phyloP scores from a whole-genome alignment of 2,329 filamentous ascomycete species.

The Colletotrichum chrysophilum region DNA sequence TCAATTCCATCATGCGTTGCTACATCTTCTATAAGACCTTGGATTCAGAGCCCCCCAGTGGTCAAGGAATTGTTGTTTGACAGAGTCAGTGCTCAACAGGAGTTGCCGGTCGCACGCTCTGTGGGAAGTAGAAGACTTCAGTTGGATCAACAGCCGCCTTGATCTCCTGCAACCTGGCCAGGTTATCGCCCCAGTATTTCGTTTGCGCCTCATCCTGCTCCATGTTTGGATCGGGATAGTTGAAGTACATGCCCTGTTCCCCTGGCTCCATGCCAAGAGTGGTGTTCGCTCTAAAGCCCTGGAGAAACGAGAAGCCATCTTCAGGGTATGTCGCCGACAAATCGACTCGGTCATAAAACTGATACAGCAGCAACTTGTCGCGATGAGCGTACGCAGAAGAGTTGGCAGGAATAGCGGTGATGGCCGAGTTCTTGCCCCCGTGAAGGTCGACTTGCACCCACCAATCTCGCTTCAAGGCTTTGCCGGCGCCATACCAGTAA shows the following conservation, averaged over 20 bases:
- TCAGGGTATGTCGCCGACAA: conserved; percentile 34
- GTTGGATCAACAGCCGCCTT: conserved; percentile 41
- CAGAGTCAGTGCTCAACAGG: not conserved
- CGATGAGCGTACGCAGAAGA: conserved; percentile 43
- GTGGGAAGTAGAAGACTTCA: conserved; percentile 46
- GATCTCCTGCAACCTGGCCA: conserved; percentile 35
- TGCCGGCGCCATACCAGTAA: conserved; percentile 31
- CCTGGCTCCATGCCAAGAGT: conserved; percentile 29
- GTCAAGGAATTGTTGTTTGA: not conserved
- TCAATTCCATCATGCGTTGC: not conserved
- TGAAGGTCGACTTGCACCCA: conserved; percentile 38
- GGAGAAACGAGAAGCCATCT: conserved; percentile 36
- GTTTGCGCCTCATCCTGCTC: conserved; percentile 34
- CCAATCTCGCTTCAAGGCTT: conserved; percentile 32
- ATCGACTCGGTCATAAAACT: conserved; percentile 45
- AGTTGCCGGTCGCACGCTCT: conserved; percentile 29
- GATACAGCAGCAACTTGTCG: conserved; percentile 53
- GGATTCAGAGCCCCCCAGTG: not conserved
- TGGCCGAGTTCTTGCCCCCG: conserved; percentile 40
- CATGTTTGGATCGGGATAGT: conserved; percentile 43
- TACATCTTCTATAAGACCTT: not conserved
- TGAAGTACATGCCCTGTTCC: conserved; percentile 46
- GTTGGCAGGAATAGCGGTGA: conserved; percentile 28
- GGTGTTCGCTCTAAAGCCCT: conserved; percentile 37
- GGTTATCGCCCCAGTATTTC: conserved; percentile 41